A percentile compares a stretch with the other conserved stretches of the same genome.
Evolutionary conservation across 2,329 filamentous ascomycete species (phyloP).

Genomic region (Xylariaceae sp.): DNA sequence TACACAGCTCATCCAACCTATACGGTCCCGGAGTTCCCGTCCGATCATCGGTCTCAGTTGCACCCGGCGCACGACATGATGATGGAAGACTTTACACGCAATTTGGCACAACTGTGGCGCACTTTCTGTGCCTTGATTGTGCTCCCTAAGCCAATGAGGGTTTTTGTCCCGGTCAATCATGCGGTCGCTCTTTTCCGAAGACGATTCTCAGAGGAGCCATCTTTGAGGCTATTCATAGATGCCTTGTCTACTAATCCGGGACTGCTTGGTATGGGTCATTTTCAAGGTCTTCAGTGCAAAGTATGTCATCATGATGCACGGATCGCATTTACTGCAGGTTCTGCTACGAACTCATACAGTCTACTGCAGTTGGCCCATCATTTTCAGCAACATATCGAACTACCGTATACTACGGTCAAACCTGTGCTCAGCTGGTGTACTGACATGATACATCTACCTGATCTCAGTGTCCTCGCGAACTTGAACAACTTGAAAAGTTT

Average conservation of each 20-base stretch:
- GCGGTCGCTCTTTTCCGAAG: constrained; percentile 52
- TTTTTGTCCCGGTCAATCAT: constrained; percentile 61
- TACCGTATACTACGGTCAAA: constrained; percentile 21
- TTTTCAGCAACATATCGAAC: constrained; percentile 42
- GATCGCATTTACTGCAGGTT: constrained; percentile 23
- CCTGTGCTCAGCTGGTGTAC: constrained; percentile 39
- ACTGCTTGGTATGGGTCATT: constrained; percentile 51
- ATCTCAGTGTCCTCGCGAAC: constrained; percentile 30
- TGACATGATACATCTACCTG: constrained; percentile 43
- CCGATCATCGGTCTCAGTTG: constrained; percentile 22
- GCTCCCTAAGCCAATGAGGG: constrained; percentile 56
- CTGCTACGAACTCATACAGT: constrained; percentile 43
- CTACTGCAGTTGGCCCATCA: constrained; percentile 56
- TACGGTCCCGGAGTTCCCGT: constrained; percentile 15
- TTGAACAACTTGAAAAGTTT: constrained; percentile 29
- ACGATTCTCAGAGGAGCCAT: constrained; percentile 52
- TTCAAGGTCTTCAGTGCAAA: constrained; percentile 52
- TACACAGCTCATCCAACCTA: constrained; percentile 20
- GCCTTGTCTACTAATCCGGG: constrained; percentile 51
- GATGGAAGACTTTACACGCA: constrained; percentile 48
- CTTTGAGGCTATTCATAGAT: constrained; percentile 55
- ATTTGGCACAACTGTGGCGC: constrained; percentile 59
- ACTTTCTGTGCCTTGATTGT: constrained; percentile 54
- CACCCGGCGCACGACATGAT: constrained; percentile 43
- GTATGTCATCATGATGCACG: constrained; percentile 42